Evolutionary conservation across 805 yeast genomes (phyloP).

Genomic region (Isabelozyma pseudorhagii): DNA sequence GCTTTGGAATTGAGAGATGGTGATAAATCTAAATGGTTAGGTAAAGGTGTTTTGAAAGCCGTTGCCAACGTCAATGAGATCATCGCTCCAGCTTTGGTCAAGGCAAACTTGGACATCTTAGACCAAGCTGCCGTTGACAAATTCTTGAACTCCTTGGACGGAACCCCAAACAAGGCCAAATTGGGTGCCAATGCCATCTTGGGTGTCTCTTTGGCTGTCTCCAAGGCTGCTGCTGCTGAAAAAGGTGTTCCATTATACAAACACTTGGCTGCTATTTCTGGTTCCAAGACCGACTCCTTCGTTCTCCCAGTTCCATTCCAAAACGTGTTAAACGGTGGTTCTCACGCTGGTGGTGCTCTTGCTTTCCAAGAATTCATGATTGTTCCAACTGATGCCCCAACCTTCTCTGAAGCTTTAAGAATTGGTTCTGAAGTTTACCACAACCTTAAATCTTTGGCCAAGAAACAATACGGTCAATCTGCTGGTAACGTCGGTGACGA

Average conservation of each 20-base stretch:
- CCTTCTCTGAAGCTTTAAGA: conserved; percentile 17
- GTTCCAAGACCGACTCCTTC: conserved; percentile 4
- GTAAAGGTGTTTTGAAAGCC: conserved; percentile 19
- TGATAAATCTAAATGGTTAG: conserved; percentile 18
- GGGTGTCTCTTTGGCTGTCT: conserved; percentile 18
- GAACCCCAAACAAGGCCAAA: conserved; percentile 16
- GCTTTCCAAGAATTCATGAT: conserved; percentile 25
- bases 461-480: conserved; percentile 13
- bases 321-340: conserved; percentile 20
- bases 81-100: conserved; percentile 16
- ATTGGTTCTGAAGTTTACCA: conserved; percentile 19
- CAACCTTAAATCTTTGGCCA: conserved; percentile 13
- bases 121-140: conserved; percentile 15
- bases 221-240: conserved; percentile 19
- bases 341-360: conserved; percentile 20
- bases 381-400: conserved; percentile 13
- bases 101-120: conserved; percentile 7
- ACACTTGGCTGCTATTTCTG: conserved; percentile 14
- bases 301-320: conserved; percentile 21
- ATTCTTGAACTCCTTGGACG: conserved; percentile 12
- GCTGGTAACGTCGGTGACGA: conserved; percentile 25
- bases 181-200: conserved; percentile 21
- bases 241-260: conserved; percentile 14
- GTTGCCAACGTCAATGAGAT: conserved; percentile 15
- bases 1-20: conserved; percentile 21